Percentiles rank a stretch among this genome's conserved stretches.
phyloP scores from a whole-genome alignment of 306 rosid species.

The apple (Malus domestica) region ASM211411v1 NC_041794.1:32168001-32168500 shows the following conservation, averaged over 20 bases:
- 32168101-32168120: conserved; percentile 83
- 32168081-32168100: conserved; percentile 15
- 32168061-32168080: not conserved
- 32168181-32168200: not conserved
- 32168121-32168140: conserved; percentile 90
- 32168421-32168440: not conserved
- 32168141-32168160: conserved; percentile 85
- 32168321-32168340: conserved; percentile 22
- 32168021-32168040: conserved; percentile 2
- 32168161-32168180: conserved; percentile 54
- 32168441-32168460: not conserved
- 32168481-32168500: not conserved
- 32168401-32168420: conserved; percentile 11
- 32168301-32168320: conserved; percentile 35
- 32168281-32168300: not conserved
- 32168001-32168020: conserved; percentile 28
- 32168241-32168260: not conserved
- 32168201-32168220: not conserved
- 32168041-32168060: not conserved
- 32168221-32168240: not conserved
- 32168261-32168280: not conserved
- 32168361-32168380: conserved; percentile 76
- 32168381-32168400: conserved; percentile 68
- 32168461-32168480: not conserved
- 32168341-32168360: conserved; percentile 46